Evolutionary conservation across 306 rosid species (phyloP), one percentile per base, ranked within the genome.

Genomic region (Lablab purpureus): DNA sequence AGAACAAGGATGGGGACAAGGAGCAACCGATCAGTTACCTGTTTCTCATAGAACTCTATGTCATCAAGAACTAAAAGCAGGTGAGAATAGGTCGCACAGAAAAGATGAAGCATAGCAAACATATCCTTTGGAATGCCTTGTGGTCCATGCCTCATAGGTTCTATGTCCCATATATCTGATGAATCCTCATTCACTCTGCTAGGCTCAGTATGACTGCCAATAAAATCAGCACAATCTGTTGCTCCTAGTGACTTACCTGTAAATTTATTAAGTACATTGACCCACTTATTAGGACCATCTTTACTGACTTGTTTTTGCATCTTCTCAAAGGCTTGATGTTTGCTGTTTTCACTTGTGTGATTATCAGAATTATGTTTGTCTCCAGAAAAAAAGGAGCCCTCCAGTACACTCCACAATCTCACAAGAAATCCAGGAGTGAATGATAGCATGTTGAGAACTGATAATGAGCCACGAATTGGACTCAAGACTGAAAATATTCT

Each of bases 31-130:
- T 73, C 14, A 10, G 55, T 60, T 85, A 93, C 99, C 97, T 95
- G 94, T 76, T 91, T 95, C 85, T 95, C 98, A 41, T 95, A 92
- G 87, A 95, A 95, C 87, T 95, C 99, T 83, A 95, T 91, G 89
- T 95, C 99, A 80, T 95, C 97, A 58, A 95, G 93, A 88, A 95
- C 89, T 87, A 92, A 86, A 80, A 95, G 95, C 85, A 92, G 87
- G 82, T 95, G 99, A 68, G 99, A 87, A 87, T 92, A 95, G 72
- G 98, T 81, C 49, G 96, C 95, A 85, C 93, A 91, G 89, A 95
- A 95, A 76, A 95, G 94, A 86, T 95, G 92, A 81, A 95, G 91
- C 88, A 85, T 78, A 80, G 94, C 88, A 77, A 87, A 87, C 80
- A 82, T 69, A 82, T 87, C 91, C 81, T 88, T 91, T 50, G 94